Evolutionary conservation across 2,329 filamentous ascomycete species (phyloP), one percentile per base, ranked within the genome.

Genomic region (Fusarium hostae): DNA sequence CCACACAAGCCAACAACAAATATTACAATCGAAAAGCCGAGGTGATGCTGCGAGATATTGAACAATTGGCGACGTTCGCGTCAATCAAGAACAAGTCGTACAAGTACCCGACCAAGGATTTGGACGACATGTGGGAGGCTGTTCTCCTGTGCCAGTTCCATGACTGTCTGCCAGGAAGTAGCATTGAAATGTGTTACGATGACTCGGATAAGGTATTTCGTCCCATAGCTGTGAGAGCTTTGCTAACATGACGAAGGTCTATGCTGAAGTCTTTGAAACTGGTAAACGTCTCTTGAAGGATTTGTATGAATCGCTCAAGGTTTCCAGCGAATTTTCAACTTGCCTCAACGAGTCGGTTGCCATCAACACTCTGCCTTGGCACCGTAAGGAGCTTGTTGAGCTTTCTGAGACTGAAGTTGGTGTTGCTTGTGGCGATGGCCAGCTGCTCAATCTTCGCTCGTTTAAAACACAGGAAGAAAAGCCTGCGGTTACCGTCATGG

Each of bases 151-250:
- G 95, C 74, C 96, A 99, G 78, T 99, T 99, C 86, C 96, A 99
- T 73, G 96, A 99, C 79, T 98, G 96, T 79, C 86, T 99, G 56
- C 96, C 96, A 1, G 96, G 96, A 61, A 98, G 94, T 79, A 93
- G 90, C 37, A 98, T 99, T 75, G 95, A 97, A 81, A 98, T 98
- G 94, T 97, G 94, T 81, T 98, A 98, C 77, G 94, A 97, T 79
- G 96, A 99, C 79, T 97, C 95, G 6, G 92, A 97, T 78, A 88
- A 94, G 83, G 88, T 89, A 81, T 79, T 82, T 39, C 13, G 13
- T 28, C 5, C 34, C 22, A 11, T 32, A 7, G 5, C 24, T 41
- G 13, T 28, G n/a, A 32, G 28, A 16, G 16, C 35, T 44, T 45
- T 64, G 24, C 47, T 61, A 68, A 75, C 43, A 28, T 37, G 24